Conservation (phyloP, 2,329 filamentous ascomycete species). For the Thielaviopsis ethacetica region DNA sequence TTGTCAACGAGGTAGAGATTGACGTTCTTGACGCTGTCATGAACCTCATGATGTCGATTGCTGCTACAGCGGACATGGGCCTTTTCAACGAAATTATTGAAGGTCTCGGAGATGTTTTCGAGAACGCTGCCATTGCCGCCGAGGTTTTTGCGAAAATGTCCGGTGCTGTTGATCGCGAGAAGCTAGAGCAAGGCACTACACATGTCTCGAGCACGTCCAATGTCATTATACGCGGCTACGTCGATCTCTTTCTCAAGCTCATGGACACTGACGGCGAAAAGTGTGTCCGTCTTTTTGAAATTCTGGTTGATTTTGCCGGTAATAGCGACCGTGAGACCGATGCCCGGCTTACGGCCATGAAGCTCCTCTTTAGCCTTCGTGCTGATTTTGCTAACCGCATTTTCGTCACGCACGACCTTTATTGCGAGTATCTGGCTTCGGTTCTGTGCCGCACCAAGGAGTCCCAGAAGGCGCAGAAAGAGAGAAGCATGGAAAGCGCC, state of each 20-base stretch:
- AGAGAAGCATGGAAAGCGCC: constrained; percentile 34
- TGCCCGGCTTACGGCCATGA: constrained; percentile 58
- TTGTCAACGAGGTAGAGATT: constrained; percentile 47
- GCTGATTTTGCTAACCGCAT: constrained; percentile 68
- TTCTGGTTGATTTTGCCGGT: constrained; percentile 46
- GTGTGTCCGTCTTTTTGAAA: constrained; percentile 43
- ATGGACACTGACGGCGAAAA: constrained; percentile 52
- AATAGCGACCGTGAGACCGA: constrained; percentile 45
- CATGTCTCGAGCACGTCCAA: constrained; percentile 42
- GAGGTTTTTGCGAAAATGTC: constrained; percentile 12
- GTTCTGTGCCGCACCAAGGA: constrained; percentile 50
- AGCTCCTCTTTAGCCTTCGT: constrained; percentile 64
- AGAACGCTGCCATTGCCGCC: constrained; percentile 5
- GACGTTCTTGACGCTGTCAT: constrained; percentile 48
- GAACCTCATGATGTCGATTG: constrained; percentile 47
- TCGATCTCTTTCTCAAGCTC: constrained; percentile 59
- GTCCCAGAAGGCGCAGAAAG: constrained; percentile 32
- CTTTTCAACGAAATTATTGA: constrained; percentile 39
- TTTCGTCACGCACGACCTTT: constrained; percentile 52
- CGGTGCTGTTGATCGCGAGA: constrained; percentile 14
- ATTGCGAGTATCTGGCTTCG: constrained; percentile 57
- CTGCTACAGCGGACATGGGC: constrained; percentile 38
- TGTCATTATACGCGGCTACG: constrained; percentile 53
- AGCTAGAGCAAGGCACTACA: constrained; percentile 12
- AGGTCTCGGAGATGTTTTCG: constrained; percentile 8